phyloP scores from a whole-genome alignment of 2,329 filamentous ascomycete genomes.

The Calonectria multiphialidica region DNA sequence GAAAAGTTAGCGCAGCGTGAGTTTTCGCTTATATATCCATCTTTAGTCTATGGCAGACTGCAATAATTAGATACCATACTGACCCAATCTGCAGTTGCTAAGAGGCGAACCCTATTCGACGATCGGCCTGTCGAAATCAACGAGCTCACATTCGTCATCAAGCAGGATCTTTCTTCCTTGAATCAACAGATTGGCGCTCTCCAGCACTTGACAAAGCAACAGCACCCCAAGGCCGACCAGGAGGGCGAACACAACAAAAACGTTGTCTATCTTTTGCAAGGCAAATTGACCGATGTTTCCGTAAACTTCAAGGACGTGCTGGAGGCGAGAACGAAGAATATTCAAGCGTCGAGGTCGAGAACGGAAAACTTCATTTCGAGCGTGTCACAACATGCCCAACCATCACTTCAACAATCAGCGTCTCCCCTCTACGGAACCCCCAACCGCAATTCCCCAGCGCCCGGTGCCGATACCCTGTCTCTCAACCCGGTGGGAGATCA shows the following conservation, averaged over 20 bases:
- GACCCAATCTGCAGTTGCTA: slow-evolving; percentile 73
- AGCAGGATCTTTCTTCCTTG: slow-evolving; percentile 87
- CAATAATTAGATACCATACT: slow-evolving; percentile 1
- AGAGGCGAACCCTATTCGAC: slow-evolving; percentile 96
- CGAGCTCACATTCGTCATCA: slow-evolving; percentile 97
- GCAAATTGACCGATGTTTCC: slow-evolving; percentile 91
- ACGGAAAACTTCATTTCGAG: slow-evolving; percentile 98
- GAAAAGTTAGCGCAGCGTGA: slow-evolving; percentile 89
- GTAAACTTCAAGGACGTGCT: slow-evolving; percentile 98
- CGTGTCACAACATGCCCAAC: slow-evolving; percentile 82
- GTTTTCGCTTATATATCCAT: slow-evolving; percentile 43
- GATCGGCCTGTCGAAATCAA: slow-evolving; percentile 97
- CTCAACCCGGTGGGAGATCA: slow-evolving; percentile 86
- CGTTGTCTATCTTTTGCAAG: slow-evolving; percentile 91
- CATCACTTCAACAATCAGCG: slow-evolving; percentile 78
- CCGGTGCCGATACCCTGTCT: slow-evolving; percentile 81
- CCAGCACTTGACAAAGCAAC: slow-evolving; percentile 81
- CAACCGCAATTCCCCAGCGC: slow-evolving; percentile 73
- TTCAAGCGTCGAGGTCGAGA: slow-evolving; percentile 90
- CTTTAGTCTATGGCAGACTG: background rate
- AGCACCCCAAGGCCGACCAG: slow-evolving; percentile 80
- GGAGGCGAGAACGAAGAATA: slow-evolving; percentile 96
- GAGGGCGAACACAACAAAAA: slow-evolving; percentile 99
- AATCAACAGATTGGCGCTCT: slow-evolving; percentile 90
- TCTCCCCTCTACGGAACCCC: slow-evolving; percentile 90